Percentiles rank a stretch among this genome's conserved stretches.
These are phyloP conservation scores for Teratosphaeria gauchensis DNA, from an alignment of 2,329 filamentous ascomycete species.

Conservation along the genomic window DNA sequence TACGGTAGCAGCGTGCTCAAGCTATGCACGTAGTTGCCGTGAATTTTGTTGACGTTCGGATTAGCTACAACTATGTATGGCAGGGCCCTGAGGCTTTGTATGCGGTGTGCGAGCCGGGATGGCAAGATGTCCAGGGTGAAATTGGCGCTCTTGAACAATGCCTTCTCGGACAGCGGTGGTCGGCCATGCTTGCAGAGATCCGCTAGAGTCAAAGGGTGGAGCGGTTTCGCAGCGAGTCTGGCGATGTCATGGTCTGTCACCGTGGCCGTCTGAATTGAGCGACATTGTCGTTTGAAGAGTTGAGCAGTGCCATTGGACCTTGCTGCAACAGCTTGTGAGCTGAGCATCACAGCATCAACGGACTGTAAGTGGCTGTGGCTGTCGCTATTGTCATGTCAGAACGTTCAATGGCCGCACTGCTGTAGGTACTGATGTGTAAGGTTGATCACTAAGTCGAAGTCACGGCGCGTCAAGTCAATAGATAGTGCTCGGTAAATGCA, in stretches of 20 bases:
- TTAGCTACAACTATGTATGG: conserved; percentile 99
- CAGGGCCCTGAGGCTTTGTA: conserved; percentile 83
- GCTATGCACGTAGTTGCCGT: conserved; percentile 92
- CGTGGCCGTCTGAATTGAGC: conserved; percentile 27
- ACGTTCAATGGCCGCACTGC: no score
- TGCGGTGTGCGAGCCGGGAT: conserved; percentile 83
- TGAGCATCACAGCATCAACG: conserved; percentile 16
- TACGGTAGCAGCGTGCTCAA: conserved; percentile 84
- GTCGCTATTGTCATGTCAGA: not conserved
- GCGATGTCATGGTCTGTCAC: conserved; percentile 66
- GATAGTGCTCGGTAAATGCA: no score
- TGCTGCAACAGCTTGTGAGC: conserved; percentile 15
- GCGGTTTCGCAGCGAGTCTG: conserved; percentile 63
- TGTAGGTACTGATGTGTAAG: no score
- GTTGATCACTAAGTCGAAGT: no score
- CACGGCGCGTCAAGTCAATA: no score
- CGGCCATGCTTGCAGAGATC: conserved; percentile 85
- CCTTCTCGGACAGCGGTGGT: conserved; percentile 69
- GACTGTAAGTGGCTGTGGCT: not conserved
- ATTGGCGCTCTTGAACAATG: conserved; percentile 82
- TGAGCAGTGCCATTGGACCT: conserved; percentile 13
- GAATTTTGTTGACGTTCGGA: conserved; percentile 85
- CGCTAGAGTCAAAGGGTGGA: conserved; percentile 73
- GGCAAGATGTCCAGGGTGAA: conserved; percentile 90
- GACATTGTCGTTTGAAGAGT: not conserved